phyloP scores from a whole-genome alignment of 78 protist genomes.

The Dictyostelium brefeldianum region DNA sequence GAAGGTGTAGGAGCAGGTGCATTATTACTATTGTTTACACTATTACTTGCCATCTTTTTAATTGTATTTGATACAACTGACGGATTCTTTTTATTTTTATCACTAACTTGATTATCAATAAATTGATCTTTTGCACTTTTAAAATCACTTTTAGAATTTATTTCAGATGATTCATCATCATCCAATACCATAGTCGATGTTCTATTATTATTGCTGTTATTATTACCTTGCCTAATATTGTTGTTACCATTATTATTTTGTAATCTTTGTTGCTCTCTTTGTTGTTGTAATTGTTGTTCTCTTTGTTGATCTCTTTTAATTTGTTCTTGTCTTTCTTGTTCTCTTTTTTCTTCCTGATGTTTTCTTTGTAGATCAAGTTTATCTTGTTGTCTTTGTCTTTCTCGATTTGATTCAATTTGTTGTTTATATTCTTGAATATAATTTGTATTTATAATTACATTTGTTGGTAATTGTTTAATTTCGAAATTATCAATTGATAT shows the following conservation, averaged over 20 bases:
- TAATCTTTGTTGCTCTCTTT: constrained; percentile 3
- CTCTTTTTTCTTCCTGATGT: not conserved
- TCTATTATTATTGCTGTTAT: not conserved
- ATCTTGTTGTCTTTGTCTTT: constrained; percentile 5
- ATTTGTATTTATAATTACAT: not conserved
- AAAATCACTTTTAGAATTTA: not conserved
- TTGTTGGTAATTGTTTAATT: not conserved
- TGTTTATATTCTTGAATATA: not conserved
- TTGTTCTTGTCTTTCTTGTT: constrained; percentile 22
- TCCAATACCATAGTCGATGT: constrained; percentile 2
- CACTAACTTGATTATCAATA: constrained; percentile 21
- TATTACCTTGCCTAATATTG: not conserved
- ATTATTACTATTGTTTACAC: not conserved
- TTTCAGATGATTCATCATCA: not conserved
- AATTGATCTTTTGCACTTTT: constrained; percentile 37
- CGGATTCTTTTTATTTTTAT: not conserved
- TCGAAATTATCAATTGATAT: not conserved
- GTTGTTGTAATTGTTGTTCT: not conserved
- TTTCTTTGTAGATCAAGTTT: not conserved
- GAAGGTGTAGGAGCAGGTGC: not conserved
- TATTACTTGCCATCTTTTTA: not conserved
- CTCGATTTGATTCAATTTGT: not conserved
- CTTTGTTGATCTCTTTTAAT: not conserved
- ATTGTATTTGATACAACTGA: not conserved
- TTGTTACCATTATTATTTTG: not conserved